Percentiles rank a stretch among this genome's conserved stretches.
Conservation (phyloP, 306 rosid genomes). For the Prosopis cineraria region DNA sequence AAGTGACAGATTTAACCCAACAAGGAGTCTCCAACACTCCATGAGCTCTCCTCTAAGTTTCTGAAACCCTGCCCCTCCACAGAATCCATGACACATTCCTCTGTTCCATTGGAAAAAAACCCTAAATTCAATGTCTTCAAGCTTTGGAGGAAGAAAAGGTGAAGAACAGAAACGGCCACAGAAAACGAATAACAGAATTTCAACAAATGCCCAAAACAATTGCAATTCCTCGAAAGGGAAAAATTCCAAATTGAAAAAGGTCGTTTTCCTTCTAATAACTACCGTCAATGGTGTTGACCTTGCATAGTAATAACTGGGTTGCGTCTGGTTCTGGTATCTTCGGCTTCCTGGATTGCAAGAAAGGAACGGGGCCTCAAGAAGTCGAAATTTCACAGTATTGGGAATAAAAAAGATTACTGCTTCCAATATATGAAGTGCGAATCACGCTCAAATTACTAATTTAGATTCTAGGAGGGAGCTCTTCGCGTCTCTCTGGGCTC, state of each 20-base stretch:
- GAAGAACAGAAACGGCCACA: slow-evolving; percentile 25
- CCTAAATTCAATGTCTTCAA: slow-evolving; percentile 50
- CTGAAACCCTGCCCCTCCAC: slow-evolving; percentile 45
- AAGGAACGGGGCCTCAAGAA: slow-evolving; percentile 35
- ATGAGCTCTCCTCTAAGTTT: slow-evolving; percentile 39
- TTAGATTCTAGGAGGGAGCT: slow-evolving; percentile 59
- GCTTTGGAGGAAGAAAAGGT: slow-evolving; percentile 8
- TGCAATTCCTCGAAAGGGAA: slow-evolving; percentile 7
- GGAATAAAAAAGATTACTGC: background rate
- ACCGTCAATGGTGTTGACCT: slow-evolving; percentile 42
- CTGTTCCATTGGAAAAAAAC: slow-evolving; percentile 45
- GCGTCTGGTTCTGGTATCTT: slow-evolving; percentile 4
- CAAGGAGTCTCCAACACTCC: slow-evolving; percentile 37
- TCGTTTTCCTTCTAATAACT: background rate
- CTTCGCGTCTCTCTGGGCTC: slow-evolving; percentile 37
- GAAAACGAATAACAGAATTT: slow-evolving; percentile 33
- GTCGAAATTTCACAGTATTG: slow-evolving; percentile 12
- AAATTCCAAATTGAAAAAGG: slow-evolving; percentile 1
- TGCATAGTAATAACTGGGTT: slow-evolving; percentile 1
- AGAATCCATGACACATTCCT: slow-evolving; percentile 61
- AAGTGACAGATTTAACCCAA: slow-evolving; percentile 50
- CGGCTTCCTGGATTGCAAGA: slow-evolving; percentile 27
- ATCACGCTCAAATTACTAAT: slow-evolving; percentile 44
- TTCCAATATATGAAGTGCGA: slow-evolving; percentile 30
- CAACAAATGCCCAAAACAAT: slow-evolving; percentile 26